Evolutionary conservation across 2,329 filamentous ascomycete species (phyloP), one percentile per base, ranked within the genome.

Genomic region (Diaporthe nobilis): DNA sequence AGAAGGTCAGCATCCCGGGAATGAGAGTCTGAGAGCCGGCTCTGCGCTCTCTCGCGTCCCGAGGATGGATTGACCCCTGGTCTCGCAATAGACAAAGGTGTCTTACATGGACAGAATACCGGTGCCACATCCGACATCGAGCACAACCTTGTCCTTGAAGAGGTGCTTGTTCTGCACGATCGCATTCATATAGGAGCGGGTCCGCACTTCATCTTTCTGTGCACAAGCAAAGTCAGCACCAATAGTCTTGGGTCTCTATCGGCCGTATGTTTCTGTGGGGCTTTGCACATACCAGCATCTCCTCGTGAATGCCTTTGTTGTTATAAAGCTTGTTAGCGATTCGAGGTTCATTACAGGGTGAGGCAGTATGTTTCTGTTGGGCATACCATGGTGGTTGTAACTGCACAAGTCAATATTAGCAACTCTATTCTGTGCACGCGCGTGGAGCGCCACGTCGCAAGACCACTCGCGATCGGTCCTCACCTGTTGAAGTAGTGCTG

Each of bases 401-500:
- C 96, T 98, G 85, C 79, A 73, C 73, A 76, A 75, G 37, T 7
- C 10, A 49, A 37, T 15, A 42, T 77, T 20, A 77, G 76, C 44
- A 53, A 42, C 4, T 8, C 8, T 42, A 12, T 57, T 6, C 20
- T 39, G 22, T 34, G 42, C 61, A 37, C 55, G 20, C 37, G 12
- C 37, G 20, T n/a, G 22, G 17, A 3, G 42, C 25, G 44, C 70
- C 57, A 78, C 77, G 13, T 31, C 25, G 25, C 53, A 58, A 75
- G 17, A 44, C 25, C 60, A 44, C 28, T 2, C 77, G 67, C 44
- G 42, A 28, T 15, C 77, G 63, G 75, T 83, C 79, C 81, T 78
- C 87, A 97, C 96, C 95, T 98, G 88, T 98, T 98, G 89, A 98
- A 98, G 90, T 98, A 99, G 86, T 98, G 97, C 86, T 97, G 95